Conservation (phyloP, 164 flowering plant species). For the Vitis riparia region DNA sequence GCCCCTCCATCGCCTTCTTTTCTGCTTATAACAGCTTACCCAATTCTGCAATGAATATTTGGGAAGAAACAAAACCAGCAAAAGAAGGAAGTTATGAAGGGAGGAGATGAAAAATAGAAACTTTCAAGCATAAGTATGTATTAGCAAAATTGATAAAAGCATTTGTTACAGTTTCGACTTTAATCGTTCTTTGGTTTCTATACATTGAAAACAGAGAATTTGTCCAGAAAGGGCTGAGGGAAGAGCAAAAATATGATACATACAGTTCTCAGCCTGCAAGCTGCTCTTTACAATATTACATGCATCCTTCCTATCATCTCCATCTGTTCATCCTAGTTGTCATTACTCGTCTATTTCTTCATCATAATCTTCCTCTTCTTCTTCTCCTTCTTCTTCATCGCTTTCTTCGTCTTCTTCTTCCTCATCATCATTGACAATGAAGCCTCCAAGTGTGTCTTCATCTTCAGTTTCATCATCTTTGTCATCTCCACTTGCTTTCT, state of each 20-base stretch:
- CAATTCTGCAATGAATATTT: no score
- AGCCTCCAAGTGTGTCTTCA: conserved; percentile 80
- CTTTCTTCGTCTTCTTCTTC: conserved; percentile 33
- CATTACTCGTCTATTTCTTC: conserved; percentile 26
- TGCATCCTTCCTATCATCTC: neutral
- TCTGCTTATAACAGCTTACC: no score
- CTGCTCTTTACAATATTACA: no score
- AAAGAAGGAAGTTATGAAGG: no score
- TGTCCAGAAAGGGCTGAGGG: neutral
- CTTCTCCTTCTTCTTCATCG: conserved; percentile 39
- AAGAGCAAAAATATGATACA: neutral
- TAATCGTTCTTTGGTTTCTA: no score
- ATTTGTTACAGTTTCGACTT: no score
- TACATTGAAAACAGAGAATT: no score
- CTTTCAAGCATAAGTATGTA: no score
- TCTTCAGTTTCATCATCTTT: conserved; percentile 51
- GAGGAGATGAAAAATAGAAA: no score
- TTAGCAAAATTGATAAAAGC: no score
- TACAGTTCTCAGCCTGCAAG: neutral
- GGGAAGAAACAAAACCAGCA: no score
- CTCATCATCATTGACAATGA: conserved; percentile 64
- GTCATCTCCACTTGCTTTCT: conserved; percentile 13
- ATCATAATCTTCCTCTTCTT: conserved; percentile 44
- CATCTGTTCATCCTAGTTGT: neutral
- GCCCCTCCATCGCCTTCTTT: no score